phyloP scores from a whole-genome alignment of 768 basidiomycete species.

The Cystofilobasidium macerans region DNA sequence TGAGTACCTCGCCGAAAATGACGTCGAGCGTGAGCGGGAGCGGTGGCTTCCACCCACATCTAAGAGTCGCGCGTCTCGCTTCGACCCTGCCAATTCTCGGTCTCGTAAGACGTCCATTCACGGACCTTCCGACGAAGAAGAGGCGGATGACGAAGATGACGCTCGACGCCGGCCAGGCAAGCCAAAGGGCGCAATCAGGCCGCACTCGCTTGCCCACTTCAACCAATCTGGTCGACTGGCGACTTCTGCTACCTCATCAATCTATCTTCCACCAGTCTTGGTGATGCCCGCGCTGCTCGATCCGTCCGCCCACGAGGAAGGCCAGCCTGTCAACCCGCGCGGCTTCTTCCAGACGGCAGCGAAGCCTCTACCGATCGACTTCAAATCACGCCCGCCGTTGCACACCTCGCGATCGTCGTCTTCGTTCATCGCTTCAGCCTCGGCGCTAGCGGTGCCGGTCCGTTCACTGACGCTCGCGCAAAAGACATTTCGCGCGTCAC shows the following conservation, averaged over 20 bases:
- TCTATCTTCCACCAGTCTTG: conserved; percentile 23
- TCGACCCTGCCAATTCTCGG: conserved; percentile 21
- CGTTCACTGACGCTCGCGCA: conserved; percentile 20
- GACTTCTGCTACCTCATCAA: conserved; percentile 19
- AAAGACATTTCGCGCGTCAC: conserved; percentile 24
- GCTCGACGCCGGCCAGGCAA: conserved; percentile 11
- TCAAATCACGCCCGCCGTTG: conserved; percentile 7
- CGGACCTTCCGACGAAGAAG: neutral
- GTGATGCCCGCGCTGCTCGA: conserved; percentile 25
- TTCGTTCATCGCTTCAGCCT: conserved; percentile 18
- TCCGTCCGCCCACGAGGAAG: neutral
- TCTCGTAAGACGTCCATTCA: neutral
- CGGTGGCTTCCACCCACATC: conserved; percentile 20
- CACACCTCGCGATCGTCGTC: conserved; percentile 11
- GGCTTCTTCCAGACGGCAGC: conserved; percentile 16
- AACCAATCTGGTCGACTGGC: conserved; percentile 14
- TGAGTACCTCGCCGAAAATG: conserved; percentile 5
- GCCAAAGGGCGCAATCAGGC: neutral
- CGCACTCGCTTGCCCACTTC: conserved; percentile 24
- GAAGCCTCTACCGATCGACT: conserved; percentile 16
- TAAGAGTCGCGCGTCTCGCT: conserved; percentile 11
- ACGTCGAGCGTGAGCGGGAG: conserved; percentile 11
- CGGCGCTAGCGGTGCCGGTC: conserved; percentile 5
- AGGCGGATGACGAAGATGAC: conserved; percentile 8
- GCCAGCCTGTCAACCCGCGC: neutral